Evolutionary conservation across 345 rosid genomes (phyloP).

Genomic region (Punica granatum): DNA sequence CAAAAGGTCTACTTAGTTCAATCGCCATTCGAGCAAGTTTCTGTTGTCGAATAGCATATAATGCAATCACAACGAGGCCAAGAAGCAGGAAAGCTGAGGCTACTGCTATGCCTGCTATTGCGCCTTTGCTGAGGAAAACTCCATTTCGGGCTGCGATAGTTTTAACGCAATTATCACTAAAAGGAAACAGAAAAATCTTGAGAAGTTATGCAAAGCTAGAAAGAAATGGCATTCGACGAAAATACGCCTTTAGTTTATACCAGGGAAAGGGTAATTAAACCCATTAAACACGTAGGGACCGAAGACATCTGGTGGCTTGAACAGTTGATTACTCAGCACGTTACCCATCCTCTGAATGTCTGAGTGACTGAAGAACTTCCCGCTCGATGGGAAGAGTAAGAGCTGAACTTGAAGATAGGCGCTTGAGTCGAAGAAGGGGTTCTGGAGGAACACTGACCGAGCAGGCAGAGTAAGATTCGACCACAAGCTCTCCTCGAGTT

Average conservation of each 20-base stretch:
- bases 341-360: slow-evolving; percentile 72
- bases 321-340: slow-evolving; percentile 75
- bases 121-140: slow-evolving; percentile 34
- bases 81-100: slow-evolving; percentile 48
- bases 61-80: slow-evolving; percentile 54
- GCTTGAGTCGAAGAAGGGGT: slow-evolving; percentile 74
- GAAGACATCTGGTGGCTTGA: slow-evolving; percentile 80
- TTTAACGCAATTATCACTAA: not conserved
- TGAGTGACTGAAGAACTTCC: slow-evolving; percentile 50
- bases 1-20: slow-evolving; percentile 75
- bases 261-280: slow-evolving; percentile 74
- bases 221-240: not conserved
- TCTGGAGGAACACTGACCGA: slow-evolving; percentile 71
- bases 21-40: slow-evolving; percentile 90
- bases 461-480: slow-evolving; percentile 61
- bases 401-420: slow-evolving; percentile 87
- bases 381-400: slow-evolving; percentile 66
- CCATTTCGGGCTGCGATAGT: slow-evolving; percentile 19
- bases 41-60: slow-evolving; percentile 87
- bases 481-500: slow-evolving; percentile 82
- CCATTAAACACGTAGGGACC: slow-evolving; percentile 91
- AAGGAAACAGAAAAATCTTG: not conserved
- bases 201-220: not conserved
- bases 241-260: slow-evolving; percentile 21
- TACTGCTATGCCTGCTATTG: slow-evolving; percentile 41